phyloP scores from a whole-genome alignment of 768 basidiomycete species.

The Myochromella boudieri region DNA sequence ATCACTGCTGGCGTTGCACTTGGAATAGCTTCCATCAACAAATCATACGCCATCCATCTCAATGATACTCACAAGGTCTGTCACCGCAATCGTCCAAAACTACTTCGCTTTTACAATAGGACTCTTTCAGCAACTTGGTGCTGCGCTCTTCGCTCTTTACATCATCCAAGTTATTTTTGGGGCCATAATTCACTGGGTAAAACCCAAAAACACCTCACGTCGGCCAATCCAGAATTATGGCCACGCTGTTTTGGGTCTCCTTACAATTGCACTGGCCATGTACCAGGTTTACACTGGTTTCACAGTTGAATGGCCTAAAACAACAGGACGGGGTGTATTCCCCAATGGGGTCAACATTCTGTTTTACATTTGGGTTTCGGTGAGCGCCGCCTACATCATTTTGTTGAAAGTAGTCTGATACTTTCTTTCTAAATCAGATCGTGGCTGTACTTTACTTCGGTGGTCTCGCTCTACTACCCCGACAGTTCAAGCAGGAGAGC shows the following conservation, averaged over 20 bases:
- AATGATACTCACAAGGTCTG: slow-evolving; percentile 50
- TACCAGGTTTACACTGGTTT: slow-evolving; percentile 52
- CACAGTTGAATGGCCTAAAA: slow-evolving; percentile 46
- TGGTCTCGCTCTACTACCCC: slow-evolving; percentile 44
- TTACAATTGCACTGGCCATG: slow-evolving; percentile 47
- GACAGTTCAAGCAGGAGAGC: slow-evolving; percentile 49
- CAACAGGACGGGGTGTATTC: slow-evolving; percentile 40
- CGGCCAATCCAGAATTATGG: slow-evolving; percentile 57
- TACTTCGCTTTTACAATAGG: too few species aligned
- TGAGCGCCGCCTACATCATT: slow-evolving; percentile 28
- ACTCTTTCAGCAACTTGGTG: slow-evolving; percentile 46
- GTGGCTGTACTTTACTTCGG: slow-evolving; percentile 41
- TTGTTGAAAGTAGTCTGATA: too few species aligned
- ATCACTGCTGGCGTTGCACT: slow-evolving; percentile 45
- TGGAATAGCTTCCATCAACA: slow-evolving; percentile 38
- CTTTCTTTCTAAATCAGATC: slow-evolving; percentile 24
- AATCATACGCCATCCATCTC: slow-evolving; percentile 34
- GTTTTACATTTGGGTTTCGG: slow-evolving; percentile 50
- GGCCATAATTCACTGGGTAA: slow-evolving; percentile 52
- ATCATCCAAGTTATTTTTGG: slow-evolving; percentile 49
- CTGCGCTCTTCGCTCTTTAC: slow-evolving; percentile 50
- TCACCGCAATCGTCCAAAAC: too few species aligned
- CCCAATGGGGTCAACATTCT: slow-evolving; percentile 36
- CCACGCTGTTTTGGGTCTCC: slow-evolving; percentile 54
- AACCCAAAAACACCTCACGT: slow-evolving; percentile 32